Conservation (phyloP, 2,329 filamentous ascomycete genomes). For the Tolypocladium amazonense region DNA sequence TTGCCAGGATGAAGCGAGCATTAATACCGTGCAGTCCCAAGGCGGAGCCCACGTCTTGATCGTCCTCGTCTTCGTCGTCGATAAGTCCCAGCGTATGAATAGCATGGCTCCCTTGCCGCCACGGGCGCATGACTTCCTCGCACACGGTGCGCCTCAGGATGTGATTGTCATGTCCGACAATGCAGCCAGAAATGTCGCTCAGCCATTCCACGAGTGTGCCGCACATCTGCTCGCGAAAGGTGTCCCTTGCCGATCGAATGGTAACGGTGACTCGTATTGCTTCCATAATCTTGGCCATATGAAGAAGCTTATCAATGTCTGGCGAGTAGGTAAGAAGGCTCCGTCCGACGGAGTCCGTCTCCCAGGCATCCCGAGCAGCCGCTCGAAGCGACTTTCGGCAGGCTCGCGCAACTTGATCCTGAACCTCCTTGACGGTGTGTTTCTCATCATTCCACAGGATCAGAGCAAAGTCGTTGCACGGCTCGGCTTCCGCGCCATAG, state of each 20-base stretch:
- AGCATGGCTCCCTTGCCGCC: constrained; percentile 77
- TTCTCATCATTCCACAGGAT: constrained; percentile 98
- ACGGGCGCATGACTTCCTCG: constrained; percentile 80
- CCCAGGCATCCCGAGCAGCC: constrained; percentile 66
- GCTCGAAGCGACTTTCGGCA: constrained; percentile 63
- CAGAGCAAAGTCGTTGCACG: constrained; percentile 60
- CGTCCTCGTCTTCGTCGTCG: constrained; percentile 35
- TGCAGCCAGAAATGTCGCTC: constrained; percentile 81
- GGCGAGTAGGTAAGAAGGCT: constrained; percentile 70
- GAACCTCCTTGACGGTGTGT: constrained; percentile 86
- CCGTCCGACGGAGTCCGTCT: constrained; percentile 81
- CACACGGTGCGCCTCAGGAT: constrained; percentile 76
- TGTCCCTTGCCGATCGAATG: constrained; percentile 85
- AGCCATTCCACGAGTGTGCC: constrained; percentile 97
- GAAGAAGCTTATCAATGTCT: constrained; percentile 62
- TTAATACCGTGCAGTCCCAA: constrained; percentile 20
- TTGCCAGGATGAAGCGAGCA: constrained; percentile 24
- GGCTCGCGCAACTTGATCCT: constrained; percentile 80
- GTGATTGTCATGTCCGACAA: constrained; percentile 67
- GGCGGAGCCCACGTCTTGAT: constrained; percentile 32
- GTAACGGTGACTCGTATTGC: constrained; percentile 95
- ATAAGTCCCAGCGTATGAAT: constrained; percentile 50
- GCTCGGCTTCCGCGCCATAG: constrained; percentile 50
- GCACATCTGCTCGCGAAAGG: constrained; percentile 96
- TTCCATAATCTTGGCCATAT: constrained; percentile 78